These are phyloP conservation scores for Scedosporium apiospermum DNA, from an alignment of 2,329 filamentous ascomycete genomes.

Conservation along the genomic window DNA sequence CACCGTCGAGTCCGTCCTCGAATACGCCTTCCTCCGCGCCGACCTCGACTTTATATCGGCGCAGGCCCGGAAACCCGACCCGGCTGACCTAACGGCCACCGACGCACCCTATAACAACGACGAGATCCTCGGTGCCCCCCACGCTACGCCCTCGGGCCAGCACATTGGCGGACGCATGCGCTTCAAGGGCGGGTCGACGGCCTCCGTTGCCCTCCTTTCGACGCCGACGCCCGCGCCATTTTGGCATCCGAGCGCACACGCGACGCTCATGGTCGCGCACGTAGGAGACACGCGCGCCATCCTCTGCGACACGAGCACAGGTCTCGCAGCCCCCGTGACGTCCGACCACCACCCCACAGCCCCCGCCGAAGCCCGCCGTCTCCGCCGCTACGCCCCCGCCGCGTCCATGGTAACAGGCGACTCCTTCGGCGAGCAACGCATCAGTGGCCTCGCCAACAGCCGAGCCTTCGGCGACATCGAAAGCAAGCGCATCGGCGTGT, in stretches of 20 bases:
- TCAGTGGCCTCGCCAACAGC: conserved; percentile 86
- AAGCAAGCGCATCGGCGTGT: conserved; percentile 86
- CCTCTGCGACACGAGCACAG: conserved; percentile 78
- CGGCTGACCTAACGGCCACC: conserved; percentile 57
- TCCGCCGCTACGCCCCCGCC: conserved; percentile 71
- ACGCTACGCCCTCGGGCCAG: conserved; percentile 42
- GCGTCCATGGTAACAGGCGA: conserved; percentile 75
- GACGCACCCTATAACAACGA: conserved; percentile 77
- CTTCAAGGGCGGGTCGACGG: conserved; percentile 91
- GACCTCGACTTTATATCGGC: conserved; percentile 91
- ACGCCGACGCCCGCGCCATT: conserved; percentile 87
- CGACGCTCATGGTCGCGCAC: conserved; percentile 77
- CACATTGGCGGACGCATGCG: conserved; percentile 65
- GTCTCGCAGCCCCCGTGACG: conserved; percentile 70
- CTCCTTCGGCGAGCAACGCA: conserved; percentile 94
- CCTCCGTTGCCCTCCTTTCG: conserved; percentile 80
- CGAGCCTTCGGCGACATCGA: conserved; percentile 89
- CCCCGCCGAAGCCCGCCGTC: conserved; percentile 70
- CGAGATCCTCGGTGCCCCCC: conserved; percentile 63
- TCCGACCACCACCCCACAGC: conserved; percentile 89
- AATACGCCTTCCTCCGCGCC: conserved; percentile 87
- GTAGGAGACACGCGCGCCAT: conserved; percentile 90
- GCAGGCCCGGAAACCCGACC: conserved; percentile 72
- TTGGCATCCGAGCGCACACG: conserved; percentile 84
- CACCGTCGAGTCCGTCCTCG: conserved; percentile 68